These are phyloP conservation scores for Lachnum nothofagi DNA, from an alignment of 2,329 filamentous ascomycete species.

Conservation along the genomic window DNA sequence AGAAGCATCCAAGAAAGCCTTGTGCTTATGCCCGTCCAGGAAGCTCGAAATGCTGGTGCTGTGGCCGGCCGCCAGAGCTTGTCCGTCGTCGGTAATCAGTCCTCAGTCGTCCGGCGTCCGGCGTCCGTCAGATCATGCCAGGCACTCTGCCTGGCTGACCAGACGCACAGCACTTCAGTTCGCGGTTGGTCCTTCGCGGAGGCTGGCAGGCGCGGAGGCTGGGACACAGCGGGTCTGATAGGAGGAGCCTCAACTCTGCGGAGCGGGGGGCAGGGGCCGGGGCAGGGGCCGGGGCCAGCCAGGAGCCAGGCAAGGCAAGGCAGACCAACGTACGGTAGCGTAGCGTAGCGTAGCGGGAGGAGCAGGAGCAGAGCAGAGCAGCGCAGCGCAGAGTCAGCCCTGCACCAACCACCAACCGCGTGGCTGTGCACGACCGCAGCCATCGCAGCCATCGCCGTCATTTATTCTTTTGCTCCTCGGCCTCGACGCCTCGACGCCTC, in stretches of 20 bases:
- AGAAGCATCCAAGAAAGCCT: constrained; percentile 1
- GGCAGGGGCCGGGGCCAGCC: too few relatives aligned
- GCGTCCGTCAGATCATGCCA: background rate
- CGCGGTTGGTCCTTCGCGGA: background rate
- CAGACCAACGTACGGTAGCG: too few relatives aligned
- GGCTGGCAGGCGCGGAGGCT: background rate
- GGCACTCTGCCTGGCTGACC: background rate
- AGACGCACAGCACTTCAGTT: background rate
- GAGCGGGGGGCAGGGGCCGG: too few relatives aligned
- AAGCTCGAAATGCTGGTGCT: background rate
- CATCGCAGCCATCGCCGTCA: background rate
- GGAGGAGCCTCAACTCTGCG: background rate
- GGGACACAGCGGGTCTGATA: background rate
- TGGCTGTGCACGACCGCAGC: background rate
- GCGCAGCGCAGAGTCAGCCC: background rate
- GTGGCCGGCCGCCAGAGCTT: background rate
- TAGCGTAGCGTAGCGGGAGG: too few relatives aligned
- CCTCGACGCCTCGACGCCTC: too few relatives aligned
- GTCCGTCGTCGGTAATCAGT: too few relatives aligned
- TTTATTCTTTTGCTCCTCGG: too few relatives aligned
- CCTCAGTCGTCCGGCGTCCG: too few relatives aligned
- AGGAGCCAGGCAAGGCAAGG: background rate
- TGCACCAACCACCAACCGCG: background rate
- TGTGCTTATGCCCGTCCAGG: constrained; percentile 1
- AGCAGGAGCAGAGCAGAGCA: too few relatives aligned